Evolutionary conservation across 768 basidiomycete species (phyloP).

Genomic region (Hebeloma cylindrosporum): DNA sequence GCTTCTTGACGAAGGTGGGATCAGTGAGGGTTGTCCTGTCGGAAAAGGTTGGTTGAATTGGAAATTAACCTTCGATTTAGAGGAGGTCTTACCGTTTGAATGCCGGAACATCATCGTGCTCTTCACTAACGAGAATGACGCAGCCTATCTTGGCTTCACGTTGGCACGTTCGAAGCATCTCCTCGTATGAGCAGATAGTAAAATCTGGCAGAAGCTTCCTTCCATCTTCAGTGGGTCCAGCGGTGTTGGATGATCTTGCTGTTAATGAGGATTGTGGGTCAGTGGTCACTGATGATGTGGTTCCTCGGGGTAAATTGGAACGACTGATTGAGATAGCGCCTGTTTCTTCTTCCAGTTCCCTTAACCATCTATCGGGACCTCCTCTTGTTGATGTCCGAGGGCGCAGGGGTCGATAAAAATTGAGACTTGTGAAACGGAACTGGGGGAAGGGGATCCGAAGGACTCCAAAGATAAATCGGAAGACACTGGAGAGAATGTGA

Average conservation of each 20-base stretch:
- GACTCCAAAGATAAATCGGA: conserved; percentile 64
- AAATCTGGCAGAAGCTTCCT: conserved; percentile 75
- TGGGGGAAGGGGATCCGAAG: conserved; percentile 70
- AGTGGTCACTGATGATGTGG: conserved; percentile 35
- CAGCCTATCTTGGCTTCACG: conserved; percentile 74
- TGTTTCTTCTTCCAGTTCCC: conserved; percentile 81
- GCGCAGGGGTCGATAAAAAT: conserved; percentile 42
- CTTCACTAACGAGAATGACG: conserved; percentile 80
- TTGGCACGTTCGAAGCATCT: conserved; percentile 68
- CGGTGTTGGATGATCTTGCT: conserved; percentile 29
- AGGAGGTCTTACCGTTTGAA: conserved; percentile 77
- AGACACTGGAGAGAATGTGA: conserved; percentile 54
- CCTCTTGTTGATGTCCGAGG: conserved; percentile 41
- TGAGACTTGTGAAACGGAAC: conserved; percentile 48
- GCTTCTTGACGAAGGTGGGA: conserved; percentile 59
- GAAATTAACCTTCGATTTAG: too few relatives aligned
- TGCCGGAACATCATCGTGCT: conserved; percentile 85
- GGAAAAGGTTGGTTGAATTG: not conserved
- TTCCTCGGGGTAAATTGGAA: conserved; percentile 29
- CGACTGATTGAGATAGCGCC: conserved; percentile 65
- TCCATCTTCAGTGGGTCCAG: conserved; percentile 32
- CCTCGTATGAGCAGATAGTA: conserved; percentile 77
- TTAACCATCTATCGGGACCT: conserved; percentile 74
- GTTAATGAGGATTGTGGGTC: conserved; percentile 48
- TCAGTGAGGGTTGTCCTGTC: conserved; percentile 75